These are phyloP conservation scores for Sergeia podlipaevii DNA, from an alignment of 208 protist species.

Conservation along the genomic window DNA sequence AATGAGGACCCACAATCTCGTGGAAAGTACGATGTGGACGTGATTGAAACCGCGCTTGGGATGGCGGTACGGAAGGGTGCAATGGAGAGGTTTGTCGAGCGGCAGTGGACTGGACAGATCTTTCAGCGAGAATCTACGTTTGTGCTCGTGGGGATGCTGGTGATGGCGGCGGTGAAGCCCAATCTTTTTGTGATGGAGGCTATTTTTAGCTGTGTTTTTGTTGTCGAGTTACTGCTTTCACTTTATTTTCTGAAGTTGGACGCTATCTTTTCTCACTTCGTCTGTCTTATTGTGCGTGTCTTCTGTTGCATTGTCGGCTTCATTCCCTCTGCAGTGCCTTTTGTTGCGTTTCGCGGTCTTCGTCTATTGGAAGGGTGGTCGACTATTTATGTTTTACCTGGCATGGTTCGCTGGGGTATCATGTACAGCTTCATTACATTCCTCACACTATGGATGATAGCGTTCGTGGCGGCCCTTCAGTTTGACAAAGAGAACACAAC, in stretches of 20 bases:
- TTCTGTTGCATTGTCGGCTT: conserved; percentile 61
- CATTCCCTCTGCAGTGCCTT: conserved; percentile 48
- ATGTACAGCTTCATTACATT: conserved; percentile 49
- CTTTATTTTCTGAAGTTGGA: conserved; percentile 57
- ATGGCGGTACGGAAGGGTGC: conserved; percentile 38
- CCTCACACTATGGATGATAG: conserved; percentile 66
- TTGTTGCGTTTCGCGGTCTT: conserved; percentile 53
- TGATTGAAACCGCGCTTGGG: conserved; percentile 72
- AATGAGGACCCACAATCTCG: conserved; percentile 73
- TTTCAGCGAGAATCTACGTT: conserved; percentile 51
- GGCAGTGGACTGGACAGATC: conserved; percentile 57
- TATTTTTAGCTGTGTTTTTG: conserved; percentile 45
- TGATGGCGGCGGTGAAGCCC: conserved; percentile 51
- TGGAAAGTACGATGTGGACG: conserved; percentile 49
- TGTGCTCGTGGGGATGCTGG: conserved; percentile 45
- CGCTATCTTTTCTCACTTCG: conserved; percentile 56
- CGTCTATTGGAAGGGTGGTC: conserved; percentile 75
- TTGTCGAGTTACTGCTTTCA: conserved; percentile 52
- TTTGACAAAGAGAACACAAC: conserved; percentile 12
- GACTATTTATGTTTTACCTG: conserved; percentile 50
- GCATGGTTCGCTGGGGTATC: conserved; percentile 62
- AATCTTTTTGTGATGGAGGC: conserved; percentile 68
- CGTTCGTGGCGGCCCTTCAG: conserved; percentile 62
- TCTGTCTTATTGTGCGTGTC: conserved; percentile 52
- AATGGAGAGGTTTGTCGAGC: conserved; percentile 45